Conservation (phyloP, 208 protist species). For the Trypanosoma lewisi region DNA sequence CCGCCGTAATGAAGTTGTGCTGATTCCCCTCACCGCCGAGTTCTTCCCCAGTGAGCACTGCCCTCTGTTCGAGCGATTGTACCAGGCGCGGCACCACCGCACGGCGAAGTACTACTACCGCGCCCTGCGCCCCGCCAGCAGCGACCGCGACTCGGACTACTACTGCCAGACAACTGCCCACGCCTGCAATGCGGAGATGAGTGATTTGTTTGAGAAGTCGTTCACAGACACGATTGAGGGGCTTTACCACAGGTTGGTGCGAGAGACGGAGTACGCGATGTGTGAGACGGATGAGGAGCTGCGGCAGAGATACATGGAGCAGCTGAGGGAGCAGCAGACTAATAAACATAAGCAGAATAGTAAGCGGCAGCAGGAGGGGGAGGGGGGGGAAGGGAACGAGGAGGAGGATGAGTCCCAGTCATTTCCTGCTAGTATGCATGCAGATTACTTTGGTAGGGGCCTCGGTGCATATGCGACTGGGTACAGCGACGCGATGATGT, state of each 20-base stretch:
- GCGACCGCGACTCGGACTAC: constrained; percentile 52
- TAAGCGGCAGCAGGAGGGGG: constrained; percentile 11
- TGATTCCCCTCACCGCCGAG: constrained; percentile 59
- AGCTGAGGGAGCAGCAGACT: constrained; percentile 42
- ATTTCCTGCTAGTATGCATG: constrained; percentile 7
- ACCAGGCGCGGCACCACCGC: constrained; percentile 48
- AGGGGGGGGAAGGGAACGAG: not conserved
- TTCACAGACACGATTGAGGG: constrained; percentile 61
- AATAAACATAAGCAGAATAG: too few species aligned
- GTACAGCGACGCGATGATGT: constrained; percentile 55
- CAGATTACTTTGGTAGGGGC: not conserved
- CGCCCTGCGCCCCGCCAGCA: constrained; percentile 38
- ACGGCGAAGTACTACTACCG: constrained; percentile 85
- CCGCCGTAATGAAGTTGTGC: constrained; percentile 65
- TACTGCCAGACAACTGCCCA: constrained; percentile 55
- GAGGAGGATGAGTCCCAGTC: too few species aligned
- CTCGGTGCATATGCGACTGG: constrained; percentile 40
- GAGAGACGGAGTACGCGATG: constrained; percentile 61
- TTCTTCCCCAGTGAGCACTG: constrained; percentile 70
- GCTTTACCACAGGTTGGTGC: constrained; percentile 60
- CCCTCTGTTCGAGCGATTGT: constrained; percentile 57
- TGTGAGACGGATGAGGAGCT: constrained; percentile 65
- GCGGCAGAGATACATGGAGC: constrained; percentile 46
- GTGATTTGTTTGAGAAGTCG: constrained; percentile 30
- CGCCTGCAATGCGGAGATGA: constrained; percentile 21